A percentile compares a stretch with the other conserved stretches of the same genome.
These are phyloP conservation scores for Sclerotinia nivalis DNA, from an alignment of 2,329 filamentous ascomycete genomes.

Conservation along the genomic window DNA sequence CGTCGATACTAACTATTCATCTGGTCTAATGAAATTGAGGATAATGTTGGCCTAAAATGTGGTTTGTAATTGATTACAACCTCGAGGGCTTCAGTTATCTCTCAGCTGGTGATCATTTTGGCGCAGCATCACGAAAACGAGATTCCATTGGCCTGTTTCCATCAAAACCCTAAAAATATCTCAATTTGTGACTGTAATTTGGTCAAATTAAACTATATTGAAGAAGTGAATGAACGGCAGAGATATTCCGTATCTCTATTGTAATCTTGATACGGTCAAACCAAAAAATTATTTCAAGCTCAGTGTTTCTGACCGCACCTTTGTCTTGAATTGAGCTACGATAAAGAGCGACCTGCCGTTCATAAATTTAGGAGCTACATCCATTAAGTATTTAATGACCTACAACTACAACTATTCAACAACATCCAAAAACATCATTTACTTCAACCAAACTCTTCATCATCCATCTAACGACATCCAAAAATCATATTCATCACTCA, in stretches of 20 bases:
- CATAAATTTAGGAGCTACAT: not conserved
- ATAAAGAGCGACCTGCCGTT: too few relatives aligned
- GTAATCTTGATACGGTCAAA: not conserved
- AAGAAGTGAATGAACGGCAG: not conserved
- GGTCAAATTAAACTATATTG: not conserved
- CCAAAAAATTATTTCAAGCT: not conserved
- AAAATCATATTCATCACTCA: not conserved
- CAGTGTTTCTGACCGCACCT: not conserved
- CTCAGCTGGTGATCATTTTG: not conserved
- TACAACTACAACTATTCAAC: too few relatives aligned
- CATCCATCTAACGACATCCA: not conserved
- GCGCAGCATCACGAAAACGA: not conserved
- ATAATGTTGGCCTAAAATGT: not conserved
- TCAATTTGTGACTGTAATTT: not conserved
- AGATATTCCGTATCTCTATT: not conserved
- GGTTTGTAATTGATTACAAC: not conserved
- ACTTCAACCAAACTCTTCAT: not conserved
- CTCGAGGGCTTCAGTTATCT: not conserved
- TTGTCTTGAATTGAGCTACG: not conserved
- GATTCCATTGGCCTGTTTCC: not conserved
- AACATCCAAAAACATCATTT: not conserved
- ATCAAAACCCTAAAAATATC: not conserved
- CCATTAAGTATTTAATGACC: not conserved
- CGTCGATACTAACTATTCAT: not conserved
- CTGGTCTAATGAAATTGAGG: not conserved